Evolutionary conservation across 192 early-diverging fungal genomes (phyloP).

Genomic region (Umbelopsis isabellina): DNA sequence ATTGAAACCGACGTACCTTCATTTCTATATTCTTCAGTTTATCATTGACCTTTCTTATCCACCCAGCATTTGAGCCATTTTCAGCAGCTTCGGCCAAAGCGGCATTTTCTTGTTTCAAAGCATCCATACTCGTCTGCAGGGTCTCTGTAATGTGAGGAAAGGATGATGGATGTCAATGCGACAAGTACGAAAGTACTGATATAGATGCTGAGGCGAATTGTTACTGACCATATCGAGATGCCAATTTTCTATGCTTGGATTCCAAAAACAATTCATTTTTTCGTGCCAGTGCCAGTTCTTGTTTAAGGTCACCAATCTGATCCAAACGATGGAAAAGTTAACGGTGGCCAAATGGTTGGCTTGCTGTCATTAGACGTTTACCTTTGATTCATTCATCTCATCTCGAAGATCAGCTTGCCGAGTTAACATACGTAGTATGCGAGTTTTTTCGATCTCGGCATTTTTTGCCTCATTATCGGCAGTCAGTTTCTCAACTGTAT

Average conservation of each 20-base stretch:
- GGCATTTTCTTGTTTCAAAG: conserved; percentile 38
- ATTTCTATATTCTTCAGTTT: conserved; percentile 35
- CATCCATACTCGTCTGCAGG: conserved; percentile 34
- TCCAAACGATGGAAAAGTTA: neutral
- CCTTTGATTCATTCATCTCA: conserved; percentile 27
- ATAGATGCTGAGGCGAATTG: neutral
- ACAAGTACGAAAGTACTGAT: neutral
- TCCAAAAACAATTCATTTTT: conserved; percentile 40
- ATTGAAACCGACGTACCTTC: conserved; percentile 24
- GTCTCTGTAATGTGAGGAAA: conserved; percentile 24
- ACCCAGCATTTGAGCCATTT: conserved; percentile 18
- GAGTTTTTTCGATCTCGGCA: conserved; percentile 34
- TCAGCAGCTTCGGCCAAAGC: conserved; percentile 23
- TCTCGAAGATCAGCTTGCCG: conserved; percentile 33
- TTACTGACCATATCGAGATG: conserved; percentile 40
- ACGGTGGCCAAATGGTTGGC: neutral
- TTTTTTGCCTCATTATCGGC: conserved; percentile 33
- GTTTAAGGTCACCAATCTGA: conserved; percentile 46
- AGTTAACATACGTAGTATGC: conserved; percentile 31
- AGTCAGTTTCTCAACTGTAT: conserved; percentile 26
- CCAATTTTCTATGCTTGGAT: conserved; percentile 38
- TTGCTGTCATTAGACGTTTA: neutral
- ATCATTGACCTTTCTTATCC: conserved; percentile 37
- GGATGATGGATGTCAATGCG: neutral
- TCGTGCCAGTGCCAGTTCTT: conserved; percentile 38